Evolutionary conservation across 805 yeast genomes (phyloP).

Genomic region (Kuraishia molischiana): DNA sequence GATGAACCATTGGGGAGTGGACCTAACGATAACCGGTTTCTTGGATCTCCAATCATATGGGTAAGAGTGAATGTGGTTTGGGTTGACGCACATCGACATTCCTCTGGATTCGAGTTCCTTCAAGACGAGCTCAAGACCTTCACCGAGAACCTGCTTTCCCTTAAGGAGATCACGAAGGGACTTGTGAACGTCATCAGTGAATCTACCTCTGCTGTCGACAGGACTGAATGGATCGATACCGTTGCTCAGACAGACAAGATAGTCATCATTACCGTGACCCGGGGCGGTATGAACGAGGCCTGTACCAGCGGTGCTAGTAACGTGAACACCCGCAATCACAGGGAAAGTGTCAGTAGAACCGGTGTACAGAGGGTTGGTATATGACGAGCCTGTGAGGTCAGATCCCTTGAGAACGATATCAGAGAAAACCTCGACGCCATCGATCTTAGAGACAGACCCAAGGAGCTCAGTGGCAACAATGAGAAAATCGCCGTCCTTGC

Average conservation of each 20-base stretch:
- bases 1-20: constrained; percentile 97
- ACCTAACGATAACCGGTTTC: constrained; percentile 86
- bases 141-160: constrained; percentile 53
- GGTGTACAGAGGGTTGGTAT: constrained; percentile 40
- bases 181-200: constrained; percentile 38
- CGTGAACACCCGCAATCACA: constrained; percentile 72
- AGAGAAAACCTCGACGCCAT: constrained; percentile 12
- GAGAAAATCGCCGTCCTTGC: constrained; percentile 27
- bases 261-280: constrained; percentile 96
- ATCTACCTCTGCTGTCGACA: constrained; percentile 69
- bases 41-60: constrained; percentile 98
- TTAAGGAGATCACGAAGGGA: constrained; percentile 28
- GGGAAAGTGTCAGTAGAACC: constrained; percentile 31
- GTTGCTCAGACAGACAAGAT: constrained; percentile 51
- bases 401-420: constrained; percentile 28
- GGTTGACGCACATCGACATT: constrained; percentile 39
- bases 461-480: constrained; percentile 49
- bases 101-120: constrained; percentile 26
- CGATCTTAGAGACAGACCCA: constrained; percentile 23
- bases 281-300: constrained; percentile 97
- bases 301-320: constrained; percentile 74
- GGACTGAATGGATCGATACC: constrained; percentile 60
- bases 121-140: constrained; percentile 42
- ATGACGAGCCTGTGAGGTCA: constrained; percentile 28
- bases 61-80: constrained; percentile 65